These are phyloP conservation scores for Pythium coloratum DNA, from an alignment of 352 stramenopile species.

Conservation along the genomic window DNA sequence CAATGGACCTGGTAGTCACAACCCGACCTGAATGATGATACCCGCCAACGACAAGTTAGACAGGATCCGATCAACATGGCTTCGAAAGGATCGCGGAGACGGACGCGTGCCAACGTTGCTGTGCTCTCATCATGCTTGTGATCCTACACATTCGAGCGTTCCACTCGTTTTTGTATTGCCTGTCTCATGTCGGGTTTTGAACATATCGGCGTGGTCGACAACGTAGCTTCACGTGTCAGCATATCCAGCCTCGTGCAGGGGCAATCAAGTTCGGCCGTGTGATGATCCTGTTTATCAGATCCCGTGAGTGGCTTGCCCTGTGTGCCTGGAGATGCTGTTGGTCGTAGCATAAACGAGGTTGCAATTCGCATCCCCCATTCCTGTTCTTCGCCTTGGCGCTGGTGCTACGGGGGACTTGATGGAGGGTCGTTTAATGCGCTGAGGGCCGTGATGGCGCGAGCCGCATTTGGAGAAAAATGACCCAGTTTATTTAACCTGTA, in stretches of 20 bases:
- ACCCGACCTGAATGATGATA: too few relatives aligned
- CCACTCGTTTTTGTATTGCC: not conserved
- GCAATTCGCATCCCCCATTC: not conserved
- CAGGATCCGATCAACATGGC: not conserved
- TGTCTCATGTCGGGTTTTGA: not conserved
- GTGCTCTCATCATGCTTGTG: too few relatives aligned
- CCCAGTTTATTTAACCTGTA: constrained; percentile 33
- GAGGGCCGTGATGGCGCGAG: not conserved
- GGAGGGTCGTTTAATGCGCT: not conserved
- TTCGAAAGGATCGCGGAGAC: not conserved
- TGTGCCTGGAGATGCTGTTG: too few relatives aligned
- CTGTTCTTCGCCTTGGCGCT: not conserved
- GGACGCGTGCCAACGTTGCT: not conserved
- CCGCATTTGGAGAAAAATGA: constrained; percentile 30
- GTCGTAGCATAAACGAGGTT: not conserved
- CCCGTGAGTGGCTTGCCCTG: too few relatives aligned
- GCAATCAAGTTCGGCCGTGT: too few relatives aligned
- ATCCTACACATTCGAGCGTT: too few relatives aligned
- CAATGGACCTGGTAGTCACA: not conserved
- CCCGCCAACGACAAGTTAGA: too few relatives aligned
- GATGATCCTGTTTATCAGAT: too few relatives aligned
- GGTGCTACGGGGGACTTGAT: not conserved
- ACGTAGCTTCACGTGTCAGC: too few relatives aligned
- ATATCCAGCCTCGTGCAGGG: too few relatives aligned
- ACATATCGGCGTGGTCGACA: too few relatives aligned